Base-by-base conservation (phyloP, 805 yeast genomes). In the Priceomyces fermenticarens region DNA sequence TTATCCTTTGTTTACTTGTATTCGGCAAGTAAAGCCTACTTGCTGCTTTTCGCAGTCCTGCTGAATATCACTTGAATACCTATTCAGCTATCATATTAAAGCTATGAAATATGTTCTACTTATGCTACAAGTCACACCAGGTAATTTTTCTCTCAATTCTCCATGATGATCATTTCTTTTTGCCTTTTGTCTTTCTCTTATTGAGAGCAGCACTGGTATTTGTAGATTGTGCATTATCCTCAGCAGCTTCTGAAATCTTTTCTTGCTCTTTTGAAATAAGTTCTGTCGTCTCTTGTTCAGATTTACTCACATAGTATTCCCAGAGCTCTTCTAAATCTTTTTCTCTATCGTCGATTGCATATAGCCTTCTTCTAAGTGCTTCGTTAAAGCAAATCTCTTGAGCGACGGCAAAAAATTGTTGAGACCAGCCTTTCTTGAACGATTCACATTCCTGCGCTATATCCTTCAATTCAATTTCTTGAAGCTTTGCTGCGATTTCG, bases 301-400 rank as follows among this genome's bases (percentile, higher is more conserved):
- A 44, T 35, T 38, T 36, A 8, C 41, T 53, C 12, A 45, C 56
- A 40, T 49, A 54, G 44, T 54, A 54, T 38, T 65, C 62, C 75
- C 75, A 70, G 45, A 65, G 45, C 29, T 52, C 53, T 12, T 59
- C 39, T 46, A 68, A 65, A 35, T 52, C 56, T 42, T 59, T 57
- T 10, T 60, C 42, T 42, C 75, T 63, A 12, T 55, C 62, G 15
- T 66, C 77, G 54, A 82, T 62, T 3, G 77, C 63, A 32, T 55
- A 51, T 28, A 78, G 54, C 55, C 97, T 83, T 70, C 93, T 81
- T 63, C 91, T 78, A 39, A 91, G 70, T 1, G 97, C 97, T 64
- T 86, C 91, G 59, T 91, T 93, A 63, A 89, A 86, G 47, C 96
- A 88, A 38, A 91, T 83, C 58, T 93, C 97, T 59, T 85, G 91